Conservation (phyloP, 1,139 yeast genomes). For the Yamadazyma conglobata region DNA sequence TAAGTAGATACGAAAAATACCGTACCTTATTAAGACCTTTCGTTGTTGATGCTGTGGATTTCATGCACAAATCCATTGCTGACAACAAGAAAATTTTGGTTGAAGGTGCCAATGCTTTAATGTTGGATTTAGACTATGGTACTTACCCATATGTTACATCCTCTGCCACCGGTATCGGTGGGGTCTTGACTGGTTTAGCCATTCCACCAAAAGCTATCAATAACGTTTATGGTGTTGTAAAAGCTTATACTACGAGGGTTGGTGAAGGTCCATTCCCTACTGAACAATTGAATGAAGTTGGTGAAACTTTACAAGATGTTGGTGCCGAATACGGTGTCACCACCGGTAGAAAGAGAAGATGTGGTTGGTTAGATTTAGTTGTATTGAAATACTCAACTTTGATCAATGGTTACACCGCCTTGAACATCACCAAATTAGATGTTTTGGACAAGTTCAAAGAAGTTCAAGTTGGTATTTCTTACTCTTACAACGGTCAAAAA, state of each 20-base stretch:
- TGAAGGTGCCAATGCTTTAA: slow-evolving; percentile 98
- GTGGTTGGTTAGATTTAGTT: slow-evolving; percentile 98
- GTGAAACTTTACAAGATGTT: slow-evolving; percentile 82
- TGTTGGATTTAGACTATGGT: slow-evolving; percentile 97
- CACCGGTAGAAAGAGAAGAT: slow-evolving; percentile 98
- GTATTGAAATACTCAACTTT: slow-evolving; percentile 86
- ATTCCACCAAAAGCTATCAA: slow-evolving; percentile 81
- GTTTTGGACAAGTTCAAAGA: slow-evolving; percentile 88
- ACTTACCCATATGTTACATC: slow-evolving; percentile 98
- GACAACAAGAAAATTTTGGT: slow-evolving; percentile 82
- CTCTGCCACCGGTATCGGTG: slow-evolving; percentile 94
- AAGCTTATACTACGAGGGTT: slow-evolving; percentile 97
- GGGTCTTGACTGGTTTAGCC: slow-evolving; percentile 96
- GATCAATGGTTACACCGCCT: slow-evolving; percentile 91
- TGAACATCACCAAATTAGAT: slow-evolving; percentile 93
- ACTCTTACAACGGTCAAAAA: slow-evolving; percentile 71
- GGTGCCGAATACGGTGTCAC: slow-evolving; percentile 99
- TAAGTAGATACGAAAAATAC: slow-evolving; percentile 69
- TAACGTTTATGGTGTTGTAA: slow-evolving; percentile 90
- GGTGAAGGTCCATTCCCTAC: slow-evolving; percentile 99
- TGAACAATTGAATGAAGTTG: slow-evolving; percentile 85
- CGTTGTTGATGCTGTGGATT: slow-evolving; percentile 89
- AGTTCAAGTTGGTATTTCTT: slow-evolving; percentile 81
- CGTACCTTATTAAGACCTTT: slow-evolving; percentile 78
- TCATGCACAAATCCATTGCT: slow-evolving; percentile 80